Evolutionary conservation across 2,329 filamentous ascomycete genomes (phyloP), one percentile per base, ranked within the genome.

Genomic region (Zalaria sp.): DNA sequence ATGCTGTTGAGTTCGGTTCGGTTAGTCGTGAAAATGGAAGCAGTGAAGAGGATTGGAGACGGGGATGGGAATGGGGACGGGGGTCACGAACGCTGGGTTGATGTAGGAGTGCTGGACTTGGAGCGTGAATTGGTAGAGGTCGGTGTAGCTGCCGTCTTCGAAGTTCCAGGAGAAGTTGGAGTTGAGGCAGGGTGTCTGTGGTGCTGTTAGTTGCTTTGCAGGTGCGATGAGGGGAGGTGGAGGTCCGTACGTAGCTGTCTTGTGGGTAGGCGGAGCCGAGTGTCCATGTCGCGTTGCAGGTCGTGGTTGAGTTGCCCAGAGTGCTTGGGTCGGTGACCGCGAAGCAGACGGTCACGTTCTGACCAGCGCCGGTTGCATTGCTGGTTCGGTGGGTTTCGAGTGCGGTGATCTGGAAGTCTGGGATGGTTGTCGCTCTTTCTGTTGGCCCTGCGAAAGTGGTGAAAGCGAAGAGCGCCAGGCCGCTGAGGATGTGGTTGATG

Each of bases 111-210:
- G 41, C 18, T 45, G 35, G 11, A 47, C 10, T 7, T 47, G 35
- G 11, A 47, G 28, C 6, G 25, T 34, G 34, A 47, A 47, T 6
- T 28, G 25, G n/a, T 35, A 25, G 27, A 44, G 27, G 34, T 31
- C 27, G 10, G 35, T 41, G 40, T 28, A 45, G 4, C 39, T 43
- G 27, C 37, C 27, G 28, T 43, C 39, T 10, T 37, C 35, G 34
- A 47, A 43, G 35, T 44, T 44, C 43, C 43, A 47, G 32, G 37
- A 40, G n/a, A 43, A 34, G 25, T 31, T 38, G 29, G 34, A 29
- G 43, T 43, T 45, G 25, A 7, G 8, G 38, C 46, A 47, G 27
- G 29, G 27, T 4, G 29, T 37, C 46, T 43, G 29, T 18, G 27
- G 25, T n/a, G 4, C 4, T 7, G 11, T 44, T 36, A 44, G 39